phyloP scores from a whole-genome alignment of 768 basidiomycete genomes.

The Suillus decipiens region DNA sequence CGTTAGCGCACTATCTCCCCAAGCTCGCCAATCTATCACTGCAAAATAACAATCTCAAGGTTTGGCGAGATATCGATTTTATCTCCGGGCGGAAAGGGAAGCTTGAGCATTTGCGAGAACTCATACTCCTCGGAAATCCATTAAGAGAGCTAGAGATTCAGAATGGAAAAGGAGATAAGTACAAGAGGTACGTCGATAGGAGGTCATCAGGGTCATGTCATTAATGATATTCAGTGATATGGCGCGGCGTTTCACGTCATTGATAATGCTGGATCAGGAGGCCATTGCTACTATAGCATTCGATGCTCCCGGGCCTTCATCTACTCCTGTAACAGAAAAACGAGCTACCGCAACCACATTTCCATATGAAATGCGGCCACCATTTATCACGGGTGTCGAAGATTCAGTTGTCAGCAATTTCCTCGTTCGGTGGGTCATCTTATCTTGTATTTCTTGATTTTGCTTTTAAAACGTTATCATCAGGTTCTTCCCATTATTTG shows the following conservation, averaged over 20 bases:
- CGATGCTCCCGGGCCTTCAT: conserved; percentile 62
- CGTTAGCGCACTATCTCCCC: conserved; percentile 75
- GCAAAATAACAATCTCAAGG: conserved; percentile 71
- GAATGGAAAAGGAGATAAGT: conserved; percentile 58
- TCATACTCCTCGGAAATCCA: conserved; percentile 77
- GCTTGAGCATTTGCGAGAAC: conserved; percentile 64
- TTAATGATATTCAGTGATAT: conserved; percentile 59
- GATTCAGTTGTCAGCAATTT: conserved; percentile 70
- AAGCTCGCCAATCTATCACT: conserved; percentile 78
- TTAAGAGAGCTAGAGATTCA: conserved; percentile 62
- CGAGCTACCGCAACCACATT: conserved; percentile 70
- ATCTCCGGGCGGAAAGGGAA: conserved; percentile 61
- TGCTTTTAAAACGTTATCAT: conserved; percentile 16
- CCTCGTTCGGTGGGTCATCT: conserved; percentile 63
- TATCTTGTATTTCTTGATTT: neutral
- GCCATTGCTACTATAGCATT: conserved; percentile 77
- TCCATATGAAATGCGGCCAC: conserved; percentile 71
- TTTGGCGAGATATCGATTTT: conserved; percentile 69
- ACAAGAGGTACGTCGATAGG: conserved; percentile 57
- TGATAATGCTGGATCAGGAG: conserved; percentile 84
- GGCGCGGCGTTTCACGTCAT: conserved; percentile 73
- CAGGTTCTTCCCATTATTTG: conserved; percentile 87
- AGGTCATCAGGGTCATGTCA: neutral
- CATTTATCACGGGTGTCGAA: conserved; percentile 77
- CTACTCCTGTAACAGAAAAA: conserved; percentile 37